phyloP scores from a whole-genome alignment of 306 rosid species.

The Glycine latifolia region DNA sequence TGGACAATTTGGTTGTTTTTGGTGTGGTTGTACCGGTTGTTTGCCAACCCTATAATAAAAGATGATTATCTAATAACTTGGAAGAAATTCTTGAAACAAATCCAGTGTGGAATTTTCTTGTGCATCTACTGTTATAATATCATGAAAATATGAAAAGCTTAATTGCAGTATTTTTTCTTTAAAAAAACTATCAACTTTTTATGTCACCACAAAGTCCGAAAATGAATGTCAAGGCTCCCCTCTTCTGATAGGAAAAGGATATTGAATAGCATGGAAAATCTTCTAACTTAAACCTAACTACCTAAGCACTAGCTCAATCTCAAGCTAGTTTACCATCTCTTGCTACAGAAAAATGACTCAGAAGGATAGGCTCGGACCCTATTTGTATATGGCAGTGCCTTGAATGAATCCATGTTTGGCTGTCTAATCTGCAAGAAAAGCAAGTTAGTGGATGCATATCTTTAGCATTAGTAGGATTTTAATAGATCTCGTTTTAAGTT shows the following conservation, averaged over 20 bases:
- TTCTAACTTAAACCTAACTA: constrained; percentile 6
- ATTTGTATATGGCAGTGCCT: not conserved
- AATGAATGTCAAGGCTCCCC: constrained; percentile 18
- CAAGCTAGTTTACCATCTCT: constrained; percentile 5
- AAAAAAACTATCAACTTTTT: not conserved
- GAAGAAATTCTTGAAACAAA: not conserved
- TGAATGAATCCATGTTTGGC: constrained; percentile 6
- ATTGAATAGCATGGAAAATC: not conserved
- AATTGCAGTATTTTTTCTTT: no score
- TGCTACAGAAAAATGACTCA: not conserved
- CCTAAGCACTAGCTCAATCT: not conserved
- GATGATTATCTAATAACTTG: not conserved
- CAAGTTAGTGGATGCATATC: not conserved
- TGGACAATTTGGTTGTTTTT: not conserved
- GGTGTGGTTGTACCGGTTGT: not conserved
- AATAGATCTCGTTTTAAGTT: not conserved
- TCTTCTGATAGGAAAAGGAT: not conserved
- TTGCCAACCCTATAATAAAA: not conserved
- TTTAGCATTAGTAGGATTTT: not conserved
- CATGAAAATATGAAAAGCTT: not conserved
- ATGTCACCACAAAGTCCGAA: not conserved
- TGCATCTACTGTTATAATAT: not conserved
- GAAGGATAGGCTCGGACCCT: not conserved
- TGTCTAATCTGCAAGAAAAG: constrained; percentile 12
- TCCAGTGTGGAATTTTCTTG: no score